These are phyloP conservation scores for Sarocladiaceae sp. DNA, from an alignment of 2,329 filamentous ascomycete species.

Conservation along the genomic window DNA sequence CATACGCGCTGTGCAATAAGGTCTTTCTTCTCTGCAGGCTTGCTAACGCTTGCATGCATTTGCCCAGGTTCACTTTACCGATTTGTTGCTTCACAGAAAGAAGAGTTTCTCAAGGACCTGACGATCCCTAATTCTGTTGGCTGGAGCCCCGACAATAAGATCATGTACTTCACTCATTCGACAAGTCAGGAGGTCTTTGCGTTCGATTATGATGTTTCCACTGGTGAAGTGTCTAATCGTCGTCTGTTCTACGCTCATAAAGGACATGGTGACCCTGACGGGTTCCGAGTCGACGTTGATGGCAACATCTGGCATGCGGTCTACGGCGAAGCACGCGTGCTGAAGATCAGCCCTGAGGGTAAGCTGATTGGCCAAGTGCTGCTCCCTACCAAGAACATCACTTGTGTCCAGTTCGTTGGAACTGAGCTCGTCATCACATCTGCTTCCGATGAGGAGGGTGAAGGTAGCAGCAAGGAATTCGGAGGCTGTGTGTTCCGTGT, in stretches of 20 bases:
- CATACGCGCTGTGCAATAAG: too few relatives aligned
- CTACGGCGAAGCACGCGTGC: slow-evolving; percentile 72
- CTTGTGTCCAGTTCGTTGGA: slow-evolving; percentile 77
- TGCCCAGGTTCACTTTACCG: slow-evolving; percentile 65
- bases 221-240: slow-evolving; percentile 60
- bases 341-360: slow-evolving; percentile 68
- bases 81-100: slow-evolving; percentile 57
- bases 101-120: slow-evolving; percentile 57
- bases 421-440: slow-evolving; percentile 75
- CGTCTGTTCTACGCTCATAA: slow-evolving; percentile 70
- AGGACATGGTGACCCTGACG: slow-evolving; percentile 68
- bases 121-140: slow-evolving; percentile 56
- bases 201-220: slow-evolving; percentile 67
- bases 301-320: slow-evolving; percentile 87
- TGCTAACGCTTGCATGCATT: background rate
- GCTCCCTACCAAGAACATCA: slow-evolving; percentile 74
- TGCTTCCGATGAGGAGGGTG: slow-evolving; percentile 63
- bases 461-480: slow-evolving; percentile 56
- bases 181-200: slow-evolving; percentile 65
- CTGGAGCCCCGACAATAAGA: slow-evolving; percentile 15
- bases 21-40: too few relatives aligned
- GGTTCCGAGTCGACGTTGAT: slow-evolving; percentile 77
- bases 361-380: slow-evolving; percentile 69
- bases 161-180: slow-evolving; percentile 72
- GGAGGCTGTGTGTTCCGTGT: slow-evolving; percentile 72